These are phyloP conservation scores for Avicennia marina DNA, from an alignment of 257 asterid genomes.

Conservation along the genomic window DNA sequence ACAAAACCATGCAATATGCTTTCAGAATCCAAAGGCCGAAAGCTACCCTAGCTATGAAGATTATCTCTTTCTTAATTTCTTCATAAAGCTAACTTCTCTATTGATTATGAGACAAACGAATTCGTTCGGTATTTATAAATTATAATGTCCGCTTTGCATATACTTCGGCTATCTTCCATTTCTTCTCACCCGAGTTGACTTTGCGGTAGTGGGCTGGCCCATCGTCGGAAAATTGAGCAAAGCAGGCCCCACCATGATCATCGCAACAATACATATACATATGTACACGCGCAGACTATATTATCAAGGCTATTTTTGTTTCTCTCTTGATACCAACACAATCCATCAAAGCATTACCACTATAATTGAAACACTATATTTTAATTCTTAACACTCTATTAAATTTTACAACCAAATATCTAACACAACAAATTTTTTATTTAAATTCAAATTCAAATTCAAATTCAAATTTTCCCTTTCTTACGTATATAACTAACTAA, in stretches of 20 bases:
- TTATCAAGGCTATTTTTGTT: too few relatives aligned
- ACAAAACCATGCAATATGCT: neutral
- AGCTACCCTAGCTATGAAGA: neutral
- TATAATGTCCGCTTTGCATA: slow-evolving; percentile 12
- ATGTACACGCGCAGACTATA: neutral
- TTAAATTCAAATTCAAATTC: too few relatives aligned
- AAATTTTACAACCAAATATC: too few relatives aligned
- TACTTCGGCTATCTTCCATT: neutral
- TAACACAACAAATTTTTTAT: too few relatives aligned
- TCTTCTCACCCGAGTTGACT: slow-evolving; percentile 22
- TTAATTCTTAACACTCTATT: too few relatives aligned
- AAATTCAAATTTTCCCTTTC: too few relatives aligned
- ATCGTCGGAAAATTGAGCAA: slow-evolving; percentile 26
- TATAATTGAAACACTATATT: too few relatives aligned
- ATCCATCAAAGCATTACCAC: too few relatives aligned
- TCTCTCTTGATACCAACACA: too few relatives aligned
- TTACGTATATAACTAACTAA: too few relatives aligned
- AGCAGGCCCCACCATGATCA: slow-evolving; percentile 24
- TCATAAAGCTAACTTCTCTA: neutral
- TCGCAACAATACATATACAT: neutral
- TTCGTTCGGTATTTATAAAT: slow-evolving; percentile 32
- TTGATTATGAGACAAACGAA: slow-evolving; percentile 8
- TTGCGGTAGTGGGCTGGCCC: slow-evolving; percentile 30
- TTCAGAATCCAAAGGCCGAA: neutral
- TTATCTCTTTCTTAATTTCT: neutral